Evolutionary conservation across 177 flowering plant genomes (phyloP), one percentile per base, ranked within the genome.

Genomic region (Vitis hybrid): DNA sequence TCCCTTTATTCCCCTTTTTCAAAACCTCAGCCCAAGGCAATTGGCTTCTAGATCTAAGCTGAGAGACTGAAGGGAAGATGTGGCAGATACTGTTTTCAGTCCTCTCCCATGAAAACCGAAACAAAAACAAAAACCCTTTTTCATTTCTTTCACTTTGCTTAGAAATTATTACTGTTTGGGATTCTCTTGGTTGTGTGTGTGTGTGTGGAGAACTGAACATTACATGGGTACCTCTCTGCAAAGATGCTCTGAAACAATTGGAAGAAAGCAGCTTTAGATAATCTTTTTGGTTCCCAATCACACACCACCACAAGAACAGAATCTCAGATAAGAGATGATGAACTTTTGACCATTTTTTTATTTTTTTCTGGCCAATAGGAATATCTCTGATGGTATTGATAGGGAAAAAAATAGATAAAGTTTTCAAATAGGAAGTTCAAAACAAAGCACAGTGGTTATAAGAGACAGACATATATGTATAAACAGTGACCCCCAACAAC

Each of bases 261-360:
- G 70, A 15, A 71, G 60, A 63, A 82, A 79, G 81, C 76, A 75
- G 77, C 85, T 78, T 80, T 73, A 69, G 76, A 69, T 67, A 65
- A 73, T 70, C 67, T 77, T 80, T 82, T 79, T 74, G 74, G 83
- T 77, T 83, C 78, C 79, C 81, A 80, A 85, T 82, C 86, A 81
- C 82, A 76, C 79, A 78, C 80, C 81, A 80, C 80, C 87, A 81
- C 88, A 75, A 68, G 84, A 82, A 71, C 79, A 84, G 84, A 86
- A 83, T 88, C 89, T 84, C 72, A 79, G 85, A 83, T 80, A 79
- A 83, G 84, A 77, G 84, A 74, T 72, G 84, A 78, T 82, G 78
- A 74, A 76, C 82, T 86, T 84, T 82, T 82, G 83, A 83, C 86
- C 73, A 35, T 3, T 75, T 46, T 64, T 58, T 41, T 58, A 50